Conservation (phyloP, 495 filamentous ascomycete species). For the Niebla homalea region DNA sequence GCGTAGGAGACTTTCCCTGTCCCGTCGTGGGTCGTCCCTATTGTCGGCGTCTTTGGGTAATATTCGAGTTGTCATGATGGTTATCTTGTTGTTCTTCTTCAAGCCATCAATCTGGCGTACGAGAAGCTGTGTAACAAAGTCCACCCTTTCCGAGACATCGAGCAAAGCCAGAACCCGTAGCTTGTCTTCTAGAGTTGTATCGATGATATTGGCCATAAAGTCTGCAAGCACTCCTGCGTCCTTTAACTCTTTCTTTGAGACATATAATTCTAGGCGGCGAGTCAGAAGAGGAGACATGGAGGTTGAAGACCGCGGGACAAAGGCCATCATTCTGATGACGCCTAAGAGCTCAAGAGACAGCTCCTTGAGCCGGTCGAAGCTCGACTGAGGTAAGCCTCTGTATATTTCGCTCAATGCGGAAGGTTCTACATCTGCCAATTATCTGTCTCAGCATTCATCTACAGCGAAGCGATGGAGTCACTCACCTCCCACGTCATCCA, state of each 20-base stretch:
- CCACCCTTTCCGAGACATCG: constrained; percentile 62
- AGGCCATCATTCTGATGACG: constrained; percentile 61
- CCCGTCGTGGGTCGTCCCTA: constrained; percentile 36
- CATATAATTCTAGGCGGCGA: constrained; percentile 71
- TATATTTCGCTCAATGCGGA: too few species aligned
- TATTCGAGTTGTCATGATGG: constrained; percentile 48
- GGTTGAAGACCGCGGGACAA: constrained; percentile 48
- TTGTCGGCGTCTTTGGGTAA: constrained; percentile 43
- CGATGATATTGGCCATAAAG: constrained; percentile 86
- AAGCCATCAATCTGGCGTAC: constrained; percentile 65
- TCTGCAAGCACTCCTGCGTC: constrained; percentile 87
- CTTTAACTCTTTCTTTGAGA: constrained; percentile 56
- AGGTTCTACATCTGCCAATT: too few species aligned
- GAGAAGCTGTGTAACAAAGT: constrained; percentile 67
- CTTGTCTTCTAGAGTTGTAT: constrained; percentile 77
- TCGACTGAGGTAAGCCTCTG: too few species aligned
- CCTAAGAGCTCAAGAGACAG: constrained; percentile 71
- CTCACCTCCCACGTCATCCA: constrained; percentile 46
- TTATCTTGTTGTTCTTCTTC: constrained; percentile 70
- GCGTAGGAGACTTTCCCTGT: constrained; percentile 39
- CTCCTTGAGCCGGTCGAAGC: constrained; percentile 68
- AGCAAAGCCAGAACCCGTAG: constrained; percentile 66
- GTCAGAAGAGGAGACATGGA: constrained; percentile 71
- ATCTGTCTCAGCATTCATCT: too few species aligned
- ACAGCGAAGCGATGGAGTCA: too few species aligned